Base-by-base conservation (phyloP, 2,329 filamentous ascomycete genomes). In the Aulographum hederae region DNA sequence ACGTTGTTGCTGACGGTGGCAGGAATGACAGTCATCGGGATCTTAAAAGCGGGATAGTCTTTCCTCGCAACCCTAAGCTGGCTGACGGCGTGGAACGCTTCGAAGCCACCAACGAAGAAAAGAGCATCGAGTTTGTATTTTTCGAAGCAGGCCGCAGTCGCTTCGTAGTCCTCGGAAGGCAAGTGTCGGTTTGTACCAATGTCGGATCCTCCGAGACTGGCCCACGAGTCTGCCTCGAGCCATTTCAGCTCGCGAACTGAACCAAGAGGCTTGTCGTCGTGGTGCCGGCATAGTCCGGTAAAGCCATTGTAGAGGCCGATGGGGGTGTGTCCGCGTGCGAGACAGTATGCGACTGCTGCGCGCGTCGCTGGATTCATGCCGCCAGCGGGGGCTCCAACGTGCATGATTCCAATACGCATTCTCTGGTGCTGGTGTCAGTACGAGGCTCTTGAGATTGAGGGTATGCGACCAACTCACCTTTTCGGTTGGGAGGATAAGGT, bases 1-100 rank as follows among this genome's bases (percentile, higher is more conserved):
- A 98, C 89, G 52, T 98, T 98, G 65, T 98, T 98, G 41, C 82
- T 93, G 43, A 98, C 86, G 6, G 89, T 98, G n/a, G 89, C 89
- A 0, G 89, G 89, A 17, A 98, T 65, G 26, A 94, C 67, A 32
- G 78, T 69, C 65, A 95, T 81, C 14, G 89, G 89, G 40, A 98
- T 94, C 53, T 81, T 84, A 49, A 98, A 78, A 1, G 78, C 76
- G 8, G 80, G 73, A 55, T 79, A 93, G 38, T 80, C 58, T 21
- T 72, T 67, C 34, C 84, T 68, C 11, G 78, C 84, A 58, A 80
- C 72, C 42, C 85, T 76, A 37, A 98, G 66, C 54, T 95, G 78
- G 28, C 79, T 81, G 20, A 94, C 68, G 2, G 89, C 77, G 35
- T 89, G 91, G 63, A 91, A 98, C 1, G 85, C 89, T 57, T 98